Base-by-base conservation (phyloP, 345 rosid genomes). In the Murraya paniculata region DNA sequence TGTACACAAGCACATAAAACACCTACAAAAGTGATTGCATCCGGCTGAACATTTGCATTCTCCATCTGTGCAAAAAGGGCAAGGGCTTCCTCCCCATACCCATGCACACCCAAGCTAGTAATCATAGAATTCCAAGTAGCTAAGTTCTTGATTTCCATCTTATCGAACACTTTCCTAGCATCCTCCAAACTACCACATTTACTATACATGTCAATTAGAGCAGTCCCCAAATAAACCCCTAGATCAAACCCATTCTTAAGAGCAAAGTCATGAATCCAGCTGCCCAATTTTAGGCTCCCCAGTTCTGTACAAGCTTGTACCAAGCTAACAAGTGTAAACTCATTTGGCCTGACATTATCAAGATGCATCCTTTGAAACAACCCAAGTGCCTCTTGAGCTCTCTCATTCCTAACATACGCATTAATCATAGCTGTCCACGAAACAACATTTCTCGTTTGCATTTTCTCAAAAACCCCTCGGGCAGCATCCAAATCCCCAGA, bases 101-200 rank as follows among this genome's bases (percentile, higher is more conserved):
- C 97, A 75, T 93, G 95, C 73, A 93, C 92, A 1, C 95, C 97
- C 80, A 89, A 88, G 81, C 95, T 89, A 72, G 94, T 87, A 59
- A 93, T 91, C 97, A 93, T 93, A 4, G 95, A 69, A 69, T 90
- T 93, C 95, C 97, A 90, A 28, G 94, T 87, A 22, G 93, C 94
- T 80, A 91, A 80, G 72, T 85, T 90, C 88, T 82, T 90, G 41
- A 62, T 68, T 76, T 80, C 56, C 91, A 89, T 82, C 35, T 80
- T 81, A 53, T 85, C 85, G 81, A 91, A 93, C 7, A 91, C 95
- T 73, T 76, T 68, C 68, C 85, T 88, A 36, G 94, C 92, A 60
- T 87, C 91, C 68, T 72, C 84, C 84, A 91, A 81, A 84, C 89
- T 86, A 25, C 86, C 90, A 60, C 93, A 88, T 77, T 88, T 90